Conservation (phyloP, 352 stramenopile genomes). For the Pythium rishiriense region DNA sequence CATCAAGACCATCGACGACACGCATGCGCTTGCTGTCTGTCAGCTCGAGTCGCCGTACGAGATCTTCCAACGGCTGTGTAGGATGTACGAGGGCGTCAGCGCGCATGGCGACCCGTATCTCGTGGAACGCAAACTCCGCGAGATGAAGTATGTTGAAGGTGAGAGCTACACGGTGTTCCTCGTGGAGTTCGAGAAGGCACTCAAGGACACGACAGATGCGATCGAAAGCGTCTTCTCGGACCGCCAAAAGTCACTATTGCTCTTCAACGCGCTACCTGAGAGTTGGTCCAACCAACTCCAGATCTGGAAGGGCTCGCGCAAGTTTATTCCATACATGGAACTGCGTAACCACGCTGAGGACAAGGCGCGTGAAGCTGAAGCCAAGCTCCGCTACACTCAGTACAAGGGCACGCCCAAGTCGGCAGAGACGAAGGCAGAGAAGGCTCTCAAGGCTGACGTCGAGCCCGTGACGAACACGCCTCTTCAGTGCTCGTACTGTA, state of each 20-base stretch:
- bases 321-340: too few species aligned
- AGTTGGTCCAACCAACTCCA: slow-evolving; percentile 5
- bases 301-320: slow-evolving; percentile 8
- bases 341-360: too few species aligned
- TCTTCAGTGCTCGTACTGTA: slow-evolving; percentile 2
- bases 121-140: too few species aligned
- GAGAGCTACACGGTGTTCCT: too few species aligned
- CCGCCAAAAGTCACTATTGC: background rate
- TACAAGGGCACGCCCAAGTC: slow-evolving; percentile 3
- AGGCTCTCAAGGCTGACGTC: slow-evolving; percentile 7
- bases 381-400: slow-evolving; percentile 7
- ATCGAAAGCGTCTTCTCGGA: slow-evolving; percentile 4
- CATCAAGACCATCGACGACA: too few species aligned
- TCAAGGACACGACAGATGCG: background rate
- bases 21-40: too few species aligned
- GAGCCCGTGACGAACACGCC: background rate
- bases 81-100: too few species aligned
- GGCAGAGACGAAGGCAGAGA: background rate
- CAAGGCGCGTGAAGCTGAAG: too few species aligned
- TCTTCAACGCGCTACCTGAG: slow-evolving; percentile 6
- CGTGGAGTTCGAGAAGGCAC: slow-evolving; percentile 5
- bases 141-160: too few species aligned
- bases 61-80: background rate
- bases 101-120: too few species aligned
- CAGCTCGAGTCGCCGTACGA: too few species aligned